Conservation (phyloP, 257 asterid species). For the Prunella vulgaris region DNA sequence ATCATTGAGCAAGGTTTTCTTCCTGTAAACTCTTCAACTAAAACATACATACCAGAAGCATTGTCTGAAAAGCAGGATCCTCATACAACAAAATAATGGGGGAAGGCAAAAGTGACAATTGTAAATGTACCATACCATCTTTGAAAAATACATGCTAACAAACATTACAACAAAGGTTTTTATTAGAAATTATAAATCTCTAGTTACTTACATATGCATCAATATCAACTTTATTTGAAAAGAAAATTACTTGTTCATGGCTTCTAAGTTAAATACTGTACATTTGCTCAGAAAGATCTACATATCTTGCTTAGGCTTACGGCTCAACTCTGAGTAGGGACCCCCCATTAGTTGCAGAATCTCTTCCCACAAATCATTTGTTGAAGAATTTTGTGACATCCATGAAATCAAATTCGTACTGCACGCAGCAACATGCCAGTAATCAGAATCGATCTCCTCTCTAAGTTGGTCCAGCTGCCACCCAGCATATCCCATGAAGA, state of each 20-base stretch:
- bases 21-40: conserved; percentile 10
- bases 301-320: conserved; percentile 87
- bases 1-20: not conserved
- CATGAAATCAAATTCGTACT: conserved; percentile 67
- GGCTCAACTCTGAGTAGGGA: conserved; percentile 85
- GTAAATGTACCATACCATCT: not conserved
- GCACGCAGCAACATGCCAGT: conserved; percentile 90
- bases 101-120: not conserved
- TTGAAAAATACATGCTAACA: not conserved
- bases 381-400: conserved; percentile 40
- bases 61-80: not conserved
- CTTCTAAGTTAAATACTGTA: conserved; percentile 28
- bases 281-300: conserved; percentile 37
- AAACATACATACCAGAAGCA: not conserved
- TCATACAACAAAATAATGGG: not conserved
- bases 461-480: conserved; percentile 87
- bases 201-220: conserved; percentile 17
- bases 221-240: conserved; percentile 12
- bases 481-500: conserved; percentile 91
- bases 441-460: conserved; percentile 73
- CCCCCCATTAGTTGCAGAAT: conserved; percentile 95
- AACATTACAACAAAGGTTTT: conserved; percentile 10
- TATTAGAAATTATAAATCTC: conserved; percentile 2
- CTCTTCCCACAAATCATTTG: conserved; percentile 84
- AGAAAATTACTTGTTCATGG: conserved; percentile 18